Evolutionary conservation across 345 rosid genomes (phyloP).

Genomic region (Acer campestre): DNA sequence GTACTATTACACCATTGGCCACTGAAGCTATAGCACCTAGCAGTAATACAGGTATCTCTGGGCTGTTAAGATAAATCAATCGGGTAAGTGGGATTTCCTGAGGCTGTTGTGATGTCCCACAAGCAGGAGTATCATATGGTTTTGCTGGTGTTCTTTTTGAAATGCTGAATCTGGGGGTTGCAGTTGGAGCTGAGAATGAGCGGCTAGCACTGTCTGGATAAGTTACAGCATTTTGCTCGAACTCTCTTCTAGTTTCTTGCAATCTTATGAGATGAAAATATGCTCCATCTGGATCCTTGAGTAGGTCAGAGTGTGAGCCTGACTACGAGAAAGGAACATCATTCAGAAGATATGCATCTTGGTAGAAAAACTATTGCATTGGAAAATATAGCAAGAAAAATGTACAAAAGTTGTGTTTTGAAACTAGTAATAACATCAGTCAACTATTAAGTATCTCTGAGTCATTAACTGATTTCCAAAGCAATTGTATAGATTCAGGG

Average conservation of each 20-base stretch:
- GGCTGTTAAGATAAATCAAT: slow-evolving; percentile 39
- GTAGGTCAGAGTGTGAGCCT: slow-evolving; percentile 45
- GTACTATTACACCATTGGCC: slow-evolving; percentile 30
- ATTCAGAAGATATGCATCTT: background rate
- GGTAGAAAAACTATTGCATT: background rate
- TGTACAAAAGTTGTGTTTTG: background rate
- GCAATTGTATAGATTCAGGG: background rate
- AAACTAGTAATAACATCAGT: background rate
- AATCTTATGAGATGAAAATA: slow-evolving; percentile 41
- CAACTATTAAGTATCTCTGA: background rate
- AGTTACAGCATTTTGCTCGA: slow-evolving; percentile 15
- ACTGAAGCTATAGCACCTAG: slow-evolving; percentile 35
- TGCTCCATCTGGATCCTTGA: slow-evolving; percentile 42
- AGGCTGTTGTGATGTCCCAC: background rate
- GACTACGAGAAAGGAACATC: background rate
- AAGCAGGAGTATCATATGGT: background rate
- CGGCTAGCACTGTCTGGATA: slow-evolving; percentile 2
- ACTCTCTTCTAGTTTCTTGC: slow-evolving; percentile 34
- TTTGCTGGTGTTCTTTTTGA: background rate
- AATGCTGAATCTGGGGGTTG: slow-evolving; percentile 10
- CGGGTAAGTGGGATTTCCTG: slow-evolving; percentile 27
- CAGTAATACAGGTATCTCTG: slow-evolving; percentile 36
- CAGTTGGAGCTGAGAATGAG: slow-evolving; percentile 14
- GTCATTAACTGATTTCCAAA: background rate
- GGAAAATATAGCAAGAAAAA: background rate